Evolutionary conservation across 1,284 basidiomycete genomes (phyloP).

Genomic region (Cutaneotrichosporon arboriforme): DNA sequence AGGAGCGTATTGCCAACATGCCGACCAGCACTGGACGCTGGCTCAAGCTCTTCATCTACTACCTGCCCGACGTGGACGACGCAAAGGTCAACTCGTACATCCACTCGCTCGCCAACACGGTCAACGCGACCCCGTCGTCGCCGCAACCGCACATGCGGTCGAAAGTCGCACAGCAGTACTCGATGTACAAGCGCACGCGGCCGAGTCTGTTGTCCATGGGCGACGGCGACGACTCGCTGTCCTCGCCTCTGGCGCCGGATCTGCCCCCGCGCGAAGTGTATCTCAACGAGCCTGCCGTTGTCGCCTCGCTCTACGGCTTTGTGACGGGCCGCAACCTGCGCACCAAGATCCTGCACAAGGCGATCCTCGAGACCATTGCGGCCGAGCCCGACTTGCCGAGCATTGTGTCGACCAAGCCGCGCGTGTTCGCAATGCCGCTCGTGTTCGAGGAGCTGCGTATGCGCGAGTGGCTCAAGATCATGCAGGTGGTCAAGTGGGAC

Average conservation of each 20-base stretch:
- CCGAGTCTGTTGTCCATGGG: not conserved
- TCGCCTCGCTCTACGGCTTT: slow-evolving; percentile 31
- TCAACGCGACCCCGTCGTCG: not conserved
- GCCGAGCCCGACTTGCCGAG: slow-evolving; percentile 12
- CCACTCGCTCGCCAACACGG: slow-evolving; percentile 18
- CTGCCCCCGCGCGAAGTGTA: slow-evolving; percentile 14
- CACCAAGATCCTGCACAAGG: slow-evolving; percentile 26
- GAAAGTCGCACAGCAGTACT: slow-evolving; percentile 13
- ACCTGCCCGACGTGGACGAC: slow-evolving; percentile 20
- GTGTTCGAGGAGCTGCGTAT: slow-evolving; percentile 36
- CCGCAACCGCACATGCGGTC: slow-evolving; percentile 1
- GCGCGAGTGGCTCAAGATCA: slow-evolving; percentile 26
- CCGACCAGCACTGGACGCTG: slow-evolving; percentile 36
- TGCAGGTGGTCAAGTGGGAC: slow-evolving; percentile 23
- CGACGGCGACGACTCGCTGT: not conserved
- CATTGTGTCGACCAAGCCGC: slow-evolving; percentile 21
- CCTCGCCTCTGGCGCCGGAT: not conserved
- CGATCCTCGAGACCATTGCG: slow-evolving; percentile 23
- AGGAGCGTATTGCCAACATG: slow-evolving; percentile 27
- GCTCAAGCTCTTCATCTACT: slow-evolving; percentile 23
- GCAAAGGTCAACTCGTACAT: slow-evolving; percentile 26
- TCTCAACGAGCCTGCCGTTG: slow-evolving; percentile 26
- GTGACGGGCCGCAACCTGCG: slow-evolving; percentile 27
- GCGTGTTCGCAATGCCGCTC: slow-evolving; percentile 33
- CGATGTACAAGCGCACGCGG: slow-evolving; percentile 8